phyloP scores from a whole-genome alignment of 2,329 filamentous ascomycete species.

The Talaromyces verruculosus region DNA sequence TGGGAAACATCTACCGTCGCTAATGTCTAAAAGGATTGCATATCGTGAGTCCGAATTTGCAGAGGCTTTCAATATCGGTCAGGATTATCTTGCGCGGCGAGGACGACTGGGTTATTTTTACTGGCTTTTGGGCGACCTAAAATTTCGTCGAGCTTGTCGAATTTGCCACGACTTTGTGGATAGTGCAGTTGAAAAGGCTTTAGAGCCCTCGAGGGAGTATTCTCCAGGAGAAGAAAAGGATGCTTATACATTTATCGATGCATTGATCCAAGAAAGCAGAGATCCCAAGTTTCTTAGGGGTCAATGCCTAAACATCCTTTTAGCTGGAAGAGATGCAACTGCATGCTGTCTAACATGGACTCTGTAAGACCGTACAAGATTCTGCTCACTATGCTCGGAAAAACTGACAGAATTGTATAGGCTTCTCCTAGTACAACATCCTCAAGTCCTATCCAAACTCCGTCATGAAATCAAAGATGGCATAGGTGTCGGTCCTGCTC shows the following conservation, averaged over 20 bases:
- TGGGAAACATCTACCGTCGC: not conserved
- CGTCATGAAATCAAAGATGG: not conserved
- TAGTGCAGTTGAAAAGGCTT: not conserved
- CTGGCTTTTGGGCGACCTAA: not conserved
- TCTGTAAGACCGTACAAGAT: not conserved
- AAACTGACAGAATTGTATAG: not conserved
- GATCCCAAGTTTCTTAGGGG: not conserved
- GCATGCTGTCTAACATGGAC: not conserved
- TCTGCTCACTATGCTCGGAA: not conserved
- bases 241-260: not conserved
- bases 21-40: not conserved
- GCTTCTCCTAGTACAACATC: not conserved
- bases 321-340: not conserved
- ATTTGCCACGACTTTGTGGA: not conserved
- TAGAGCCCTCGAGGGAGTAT: no score
- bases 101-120: not conserved
- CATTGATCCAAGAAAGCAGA: not conserved
- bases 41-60: not conserved
- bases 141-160: not conserved
- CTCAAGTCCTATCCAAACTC: not conserved
- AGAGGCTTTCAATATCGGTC: not conserved
- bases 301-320: not conserved
- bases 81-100: not conserved
- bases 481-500: not conserved
- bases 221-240: not conserved